phyloP scores from a whole-genome alignment of 257 asterid species.

The Solanum bulbocastanum region DNA sequence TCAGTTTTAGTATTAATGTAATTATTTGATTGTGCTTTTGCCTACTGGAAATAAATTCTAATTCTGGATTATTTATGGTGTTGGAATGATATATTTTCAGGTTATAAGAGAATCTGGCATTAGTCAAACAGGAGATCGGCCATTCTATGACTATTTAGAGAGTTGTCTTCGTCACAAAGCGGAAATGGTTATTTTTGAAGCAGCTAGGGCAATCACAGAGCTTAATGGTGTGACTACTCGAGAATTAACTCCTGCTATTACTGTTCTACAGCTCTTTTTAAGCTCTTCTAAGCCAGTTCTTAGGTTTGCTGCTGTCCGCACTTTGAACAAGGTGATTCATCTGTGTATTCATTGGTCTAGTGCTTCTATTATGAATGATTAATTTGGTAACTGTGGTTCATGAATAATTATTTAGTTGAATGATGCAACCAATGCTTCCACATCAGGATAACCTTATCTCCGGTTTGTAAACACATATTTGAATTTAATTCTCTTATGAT shows the following conservation, averaged over 20 bases:
- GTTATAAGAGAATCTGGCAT: conserved; percentile 79
- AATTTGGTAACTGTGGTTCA: neutral
- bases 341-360: neutral
- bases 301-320: conserved; percentile 95
- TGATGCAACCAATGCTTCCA: neutral
- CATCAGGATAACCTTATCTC: neutral
- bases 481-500: neutral
- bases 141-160: conserved; percentile 91
- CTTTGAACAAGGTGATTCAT: conserved; percentile 72
- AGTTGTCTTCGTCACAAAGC: conserved; percentile 93
- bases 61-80: neutral
- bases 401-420: neutral
- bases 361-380: neutral
- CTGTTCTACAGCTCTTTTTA: conserved; percentile 79
- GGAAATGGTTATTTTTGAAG: conserved; percentile 94
- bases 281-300: conserved; percentile 94
- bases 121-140: conserved; percentile 72
- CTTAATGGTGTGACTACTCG: conserved; percentile 70
- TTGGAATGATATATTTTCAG: conserved; percentile 24
- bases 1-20: neutral
- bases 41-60: neutral
- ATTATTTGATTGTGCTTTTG: neutral
- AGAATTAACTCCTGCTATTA: conserved; percentile 90
- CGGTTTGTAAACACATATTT: neutral
- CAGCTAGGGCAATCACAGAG: conserved; percentile 95